phyloP scores from a whole-genome alignment of 306 rosid species.

The Quercus bicolor region DNA sequence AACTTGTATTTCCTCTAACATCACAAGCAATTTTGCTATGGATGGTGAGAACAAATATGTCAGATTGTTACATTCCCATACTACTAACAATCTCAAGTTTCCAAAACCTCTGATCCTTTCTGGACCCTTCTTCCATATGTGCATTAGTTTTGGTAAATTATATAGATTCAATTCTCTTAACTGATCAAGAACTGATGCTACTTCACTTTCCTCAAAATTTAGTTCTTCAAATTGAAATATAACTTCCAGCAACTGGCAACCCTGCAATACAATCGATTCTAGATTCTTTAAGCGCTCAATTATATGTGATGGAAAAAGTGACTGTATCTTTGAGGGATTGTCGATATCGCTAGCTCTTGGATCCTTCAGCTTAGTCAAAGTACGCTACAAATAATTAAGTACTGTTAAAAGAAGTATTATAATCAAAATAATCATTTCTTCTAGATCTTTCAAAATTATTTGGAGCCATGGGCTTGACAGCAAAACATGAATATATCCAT shows the following conservation, averaged over 20 bases:
- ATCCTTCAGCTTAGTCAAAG: no score
- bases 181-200: background rate
- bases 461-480: no score
- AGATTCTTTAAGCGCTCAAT: background rate
- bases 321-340: background rate
- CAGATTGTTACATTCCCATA: background rate
- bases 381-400: no score
- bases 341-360: background rate
- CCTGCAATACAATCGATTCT: background rate
- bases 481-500: no score
- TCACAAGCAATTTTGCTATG: no score
- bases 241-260: background rate
- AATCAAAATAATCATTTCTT: no score
- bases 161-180: background rate
- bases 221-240: background rate
- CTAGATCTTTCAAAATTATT: no score
- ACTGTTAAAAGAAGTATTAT: no score
- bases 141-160: background rate
- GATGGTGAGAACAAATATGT: background rate
- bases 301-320: background rate
- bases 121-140: background rate
- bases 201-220: background rate
- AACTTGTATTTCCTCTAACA: no score
- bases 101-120: no score
- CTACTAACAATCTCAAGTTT: background rate